These are phyloP conservation scores for Gracilaria gracilis DNA, from an alignment of 23 red algal species.

Conservation along the genomic window DNA sequence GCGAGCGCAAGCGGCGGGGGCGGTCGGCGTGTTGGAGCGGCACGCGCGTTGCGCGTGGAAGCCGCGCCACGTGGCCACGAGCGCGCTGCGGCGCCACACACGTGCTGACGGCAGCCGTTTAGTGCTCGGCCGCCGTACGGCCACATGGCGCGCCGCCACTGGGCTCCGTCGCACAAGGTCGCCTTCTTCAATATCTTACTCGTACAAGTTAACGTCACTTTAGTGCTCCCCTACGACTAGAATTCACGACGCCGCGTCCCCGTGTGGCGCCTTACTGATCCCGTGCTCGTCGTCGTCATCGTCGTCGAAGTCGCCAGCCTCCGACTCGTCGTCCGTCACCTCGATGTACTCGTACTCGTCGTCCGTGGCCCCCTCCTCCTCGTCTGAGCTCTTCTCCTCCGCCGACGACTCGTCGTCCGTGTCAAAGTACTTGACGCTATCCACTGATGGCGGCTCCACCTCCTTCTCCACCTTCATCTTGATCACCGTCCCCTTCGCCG, in stretches of 20 bases:
- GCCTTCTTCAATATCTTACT: too few species aligned
- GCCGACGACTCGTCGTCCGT: constrained; percentile 64
- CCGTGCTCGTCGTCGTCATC: constrained; percentile 58
- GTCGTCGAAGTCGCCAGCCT: constrained; percentile 64
- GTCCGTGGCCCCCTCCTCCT: not conserved
- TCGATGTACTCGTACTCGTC: constrained; percentile 67
- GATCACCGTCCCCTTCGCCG: constrained; percentile 34
- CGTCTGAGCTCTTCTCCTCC: constrained; percentile 54
- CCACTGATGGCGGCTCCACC: constrained; percentile 43
- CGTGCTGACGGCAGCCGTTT: not conserved
- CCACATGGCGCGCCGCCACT: not conserved
- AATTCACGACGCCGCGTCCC: constrained; percentile 38
- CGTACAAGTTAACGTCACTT: not conserved
- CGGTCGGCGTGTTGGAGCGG: not conserved
- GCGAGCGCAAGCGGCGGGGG: not conserved
- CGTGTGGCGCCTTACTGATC: constrained; percentile 19
- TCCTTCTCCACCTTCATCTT: constrained; percentile 73
- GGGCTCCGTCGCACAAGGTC: not conserved
- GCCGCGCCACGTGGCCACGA: constrained; percentile 13
- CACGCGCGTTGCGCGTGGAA: not conserved
- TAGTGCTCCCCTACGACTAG: too few species aligned
- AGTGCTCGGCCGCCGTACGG: not conserved
- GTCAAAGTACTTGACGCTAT: constrained; percentile 73
- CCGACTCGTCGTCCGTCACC: constrained; percentile 65
- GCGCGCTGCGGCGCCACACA: not conserved